A percentile compares a stretch with the other conserved stretches of the same genome.
Evolutionary conservation across 1,284 basidiomycete genomes (phyloP).

Genomic region (Cutaneotrichosporon curvatum): DNA sequence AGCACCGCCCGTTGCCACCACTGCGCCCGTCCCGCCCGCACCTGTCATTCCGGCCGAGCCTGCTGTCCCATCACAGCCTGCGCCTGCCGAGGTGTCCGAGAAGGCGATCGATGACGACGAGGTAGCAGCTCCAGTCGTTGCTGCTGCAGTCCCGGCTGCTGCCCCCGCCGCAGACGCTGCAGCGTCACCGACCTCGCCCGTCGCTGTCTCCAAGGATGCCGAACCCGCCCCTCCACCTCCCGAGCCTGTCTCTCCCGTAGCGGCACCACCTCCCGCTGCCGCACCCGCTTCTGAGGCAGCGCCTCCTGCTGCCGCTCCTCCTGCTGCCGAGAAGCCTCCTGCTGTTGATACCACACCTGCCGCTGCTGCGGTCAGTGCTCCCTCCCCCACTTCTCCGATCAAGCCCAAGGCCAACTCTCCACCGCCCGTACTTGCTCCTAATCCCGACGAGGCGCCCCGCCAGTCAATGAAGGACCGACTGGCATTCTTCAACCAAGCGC

Average conservation of each 20-base stretch:
- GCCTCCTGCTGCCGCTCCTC: neutral
- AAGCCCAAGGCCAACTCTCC: neutral
- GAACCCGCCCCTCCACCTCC: too few relatives aligned
- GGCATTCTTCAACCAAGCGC: slow-evolving; percentile 44
- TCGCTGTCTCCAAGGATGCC: neutral
- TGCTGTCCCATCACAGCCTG: neutral
- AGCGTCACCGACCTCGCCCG: neutral
- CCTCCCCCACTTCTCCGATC: slow-evolving; percentile 6
- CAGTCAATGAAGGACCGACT: slow-evolving; percentile 46
- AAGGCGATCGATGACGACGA: slow-evolving; percentile 16
- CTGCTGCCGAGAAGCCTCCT: neutral
- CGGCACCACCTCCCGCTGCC: neutral
- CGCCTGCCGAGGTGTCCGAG: neutral
- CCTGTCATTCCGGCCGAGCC: slow-evolving; percentile 1
- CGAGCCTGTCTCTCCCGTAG: too few relatives aligned
- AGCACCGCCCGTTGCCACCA: slow-evolving; percentile 8
- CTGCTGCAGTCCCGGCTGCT: slow-evolving; percentile 5
- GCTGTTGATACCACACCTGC: neutral
- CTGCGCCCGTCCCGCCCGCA: slow-evolving; percentile 14
- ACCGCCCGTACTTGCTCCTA: slow-evolving; percentile 5
- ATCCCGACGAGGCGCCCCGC: slow-evolving; percentile 20
- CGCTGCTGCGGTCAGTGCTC: too few relatives aligned
- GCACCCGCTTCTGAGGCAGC: neutral
- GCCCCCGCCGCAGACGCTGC: neutral
- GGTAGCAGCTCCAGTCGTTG: slow-evolving; percentile 41